A percentile compares a stretch with the other conserved stretches of the same genome.
Evolutionary conservation across 306 rosid genomes (phyloP).

Genomic region (Sesbania bispinosa): DNA sequence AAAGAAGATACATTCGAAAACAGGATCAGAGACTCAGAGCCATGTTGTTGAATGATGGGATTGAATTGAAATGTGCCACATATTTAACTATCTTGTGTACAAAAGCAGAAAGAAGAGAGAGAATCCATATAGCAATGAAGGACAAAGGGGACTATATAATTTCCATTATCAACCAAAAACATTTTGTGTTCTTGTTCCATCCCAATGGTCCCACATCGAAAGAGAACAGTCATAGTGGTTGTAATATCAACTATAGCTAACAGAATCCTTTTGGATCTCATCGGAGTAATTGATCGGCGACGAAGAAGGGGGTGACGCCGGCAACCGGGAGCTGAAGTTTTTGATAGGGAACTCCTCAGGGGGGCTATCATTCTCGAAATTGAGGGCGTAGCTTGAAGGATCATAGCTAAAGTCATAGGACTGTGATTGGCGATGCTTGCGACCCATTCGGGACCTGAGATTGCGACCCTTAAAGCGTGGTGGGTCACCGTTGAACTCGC

Average conservation of each 20-base stretch:
- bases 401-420: slow-evolving; percentile 44
- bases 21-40: neutral
- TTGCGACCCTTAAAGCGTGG: neutral
- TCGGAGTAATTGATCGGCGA: neutral
- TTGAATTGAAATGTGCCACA: neutral
- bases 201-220: too few relatives aligned
- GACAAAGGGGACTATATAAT: too few relatives aligned
- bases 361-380: slow-evolving; percentile 31
- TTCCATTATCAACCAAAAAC: too few relatives aligned
- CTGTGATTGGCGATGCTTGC: neutral
- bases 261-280: neutral
- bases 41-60: neutral
- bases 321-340: slow-evolving; percentile 28
- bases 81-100: neutral
- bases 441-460: neutral
- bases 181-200: too few relatives aligned
- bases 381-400: slow-evolving; percentile 42
- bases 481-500: neutral
- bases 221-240: too few relatives aligned
- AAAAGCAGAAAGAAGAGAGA: neutral
- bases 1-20: neutral
- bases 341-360: slow-evolving; percentile 5
- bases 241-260: slow-evolving; percentile 9
- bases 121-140: too few relatives aligned
- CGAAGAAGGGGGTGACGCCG: neutral